Percentiles rank a stretch among this genome's conserved stretches.
Evolutionary conservation across 768 basidiomycete species (phyloP).

Genomic region (Kwoniella pini): DNA sequence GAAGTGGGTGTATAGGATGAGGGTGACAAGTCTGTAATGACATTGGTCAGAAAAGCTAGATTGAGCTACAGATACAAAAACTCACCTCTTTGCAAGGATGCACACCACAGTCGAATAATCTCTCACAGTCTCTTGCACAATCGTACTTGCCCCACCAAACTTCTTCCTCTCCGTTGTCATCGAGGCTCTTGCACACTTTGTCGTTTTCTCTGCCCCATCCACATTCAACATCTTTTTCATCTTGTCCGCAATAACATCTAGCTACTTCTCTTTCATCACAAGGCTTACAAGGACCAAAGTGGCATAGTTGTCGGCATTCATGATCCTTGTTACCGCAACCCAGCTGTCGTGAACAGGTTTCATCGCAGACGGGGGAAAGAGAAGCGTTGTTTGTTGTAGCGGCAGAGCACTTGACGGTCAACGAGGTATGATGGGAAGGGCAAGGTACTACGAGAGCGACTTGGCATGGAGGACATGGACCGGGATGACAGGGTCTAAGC

Average conservation of each 20-base stretch:
- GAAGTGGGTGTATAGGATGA: constrained; percentile 61
- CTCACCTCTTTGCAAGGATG: constrained; percentile 68
- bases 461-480: constrained; percentile 92
- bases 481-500: constrained; percentile 73
- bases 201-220: constrained; percentile 56
- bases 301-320: constrained; percentile 68
- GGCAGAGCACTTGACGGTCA: constrained; percentile 57
- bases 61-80: too few species aligned
- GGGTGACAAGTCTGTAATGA: constrained; percentile 67
- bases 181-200: constrained; percentile 52
- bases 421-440: constrained; percentile 67
- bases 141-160: constrained; percentile 68
- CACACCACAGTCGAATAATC: constrained; percentile 71
- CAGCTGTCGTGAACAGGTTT: constrained; percentile 66
- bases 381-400: constrained; percentile 42
- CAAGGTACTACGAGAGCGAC: constrained; percentile 76
- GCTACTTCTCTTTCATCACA: constrained; percentile 64
- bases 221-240: constrained; percentile 64
- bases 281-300: constrained; percentile 69
- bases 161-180: constrained; percentile 56
- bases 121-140: constrained; percentile 67
- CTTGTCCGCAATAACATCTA: constrained; percentile 79
- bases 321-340: constrained; percentile 60
- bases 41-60: neutral
- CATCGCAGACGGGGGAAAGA: constrained; percentile 45